These are phyloP conservation scores for Talaromyces trachyspermus DNA, from an alignment of 495 filamentous ascomycete species.

Conservation along the genomic window DNA sequence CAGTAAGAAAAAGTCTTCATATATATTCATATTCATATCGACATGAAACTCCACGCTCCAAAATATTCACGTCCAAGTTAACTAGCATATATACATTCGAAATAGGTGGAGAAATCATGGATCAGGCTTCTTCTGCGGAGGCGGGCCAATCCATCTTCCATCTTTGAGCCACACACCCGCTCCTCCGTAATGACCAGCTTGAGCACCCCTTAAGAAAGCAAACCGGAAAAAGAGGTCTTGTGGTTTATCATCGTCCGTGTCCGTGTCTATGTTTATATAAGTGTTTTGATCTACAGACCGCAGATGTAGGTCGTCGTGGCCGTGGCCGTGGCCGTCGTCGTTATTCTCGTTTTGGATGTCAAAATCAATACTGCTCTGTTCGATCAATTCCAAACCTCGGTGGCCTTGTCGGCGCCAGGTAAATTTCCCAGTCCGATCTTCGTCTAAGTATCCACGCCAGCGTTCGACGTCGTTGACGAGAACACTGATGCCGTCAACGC, in stretches of 20 bases:
- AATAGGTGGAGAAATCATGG: neutral
- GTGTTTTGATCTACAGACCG: constrained; percentile 29
- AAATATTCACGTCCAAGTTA: too few species aligned
- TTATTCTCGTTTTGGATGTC: constrained; percentile 31
- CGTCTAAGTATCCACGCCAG: constrained; percentile 54
- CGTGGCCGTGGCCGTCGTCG: constrained; percentile 17
- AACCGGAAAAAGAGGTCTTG: constrained; percentile 76
- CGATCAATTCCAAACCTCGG: constrained; percentile 30
- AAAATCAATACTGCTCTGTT: constrained; percentile 1
- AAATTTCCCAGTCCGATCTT: constrained; percentile 35
- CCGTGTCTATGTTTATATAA: constrained; percentile 30
- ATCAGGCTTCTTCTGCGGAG: constrained; percentile 14
- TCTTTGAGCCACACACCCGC: constrained; percentile 69
- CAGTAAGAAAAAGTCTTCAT: too few species aligned
- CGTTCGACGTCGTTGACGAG: constrained; percentile 93
- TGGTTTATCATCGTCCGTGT: constrained; percentile 26
- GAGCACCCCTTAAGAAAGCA: constrained; percentile 64
- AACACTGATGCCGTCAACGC: constrained; percentile 79
- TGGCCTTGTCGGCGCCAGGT: constrained; percentile 42
- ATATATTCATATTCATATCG: too few species aligned
- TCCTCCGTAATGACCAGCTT: constrained; percentile 67
- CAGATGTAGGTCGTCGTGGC: neutral
- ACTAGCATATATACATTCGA: neutral
- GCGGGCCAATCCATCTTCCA: constrained; percentile 56
- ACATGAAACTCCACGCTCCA: too few species aligned